Percentiles rank a stretch among this genome's conserved stretches.
phyloP scores from a whole-genome alignment of 352 stramenopile species.

The Thalassiosira sp. region DNA sequence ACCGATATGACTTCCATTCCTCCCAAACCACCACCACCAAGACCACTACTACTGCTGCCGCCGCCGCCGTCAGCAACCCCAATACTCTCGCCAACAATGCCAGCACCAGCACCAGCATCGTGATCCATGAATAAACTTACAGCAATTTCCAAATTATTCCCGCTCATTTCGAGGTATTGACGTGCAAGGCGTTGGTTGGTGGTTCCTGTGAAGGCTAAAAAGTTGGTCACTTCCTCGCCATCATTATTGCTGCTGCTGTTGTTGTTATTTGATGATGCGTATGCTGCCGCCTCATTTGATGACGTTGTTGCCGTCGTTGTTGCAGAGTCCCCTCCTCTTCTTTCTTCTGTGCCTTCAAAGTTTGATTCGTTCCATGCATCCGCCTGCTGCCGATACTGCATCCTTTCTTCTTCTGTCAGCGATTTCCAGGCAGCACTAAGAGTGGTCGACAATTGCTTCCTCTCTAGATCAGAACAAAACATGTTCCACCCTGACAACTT shows the following conservation, averaged over 20 bases:
- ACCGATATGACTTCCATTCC: too few relatives aligned
- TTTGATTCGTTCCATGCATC: too few relatives aligned
- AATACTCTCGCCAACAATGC: constrained; percentile 3
- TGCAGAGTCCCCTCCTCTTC: too few relatives aligned
- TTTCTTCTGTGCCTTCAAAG: too few relatives aligned
- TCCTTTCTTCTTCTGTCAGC: background rate
- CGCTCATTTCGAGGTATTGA: constrained; percentile 80
- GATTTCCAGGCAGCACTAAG: background rate
- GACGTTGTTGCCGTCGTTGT: too few relatives aligned
- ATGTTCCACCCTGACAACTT: background rate
- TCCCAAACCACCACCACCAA: constrained; percentile 18
- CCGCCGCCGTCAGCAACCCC: background rate
- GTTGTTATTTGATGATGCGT: too few relatives aligned
- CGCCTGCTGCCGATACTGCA: background rate
- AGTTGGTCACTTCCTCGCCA: too few relatives aligned
- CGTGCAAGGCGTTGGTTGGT: constrained; percentile 50
- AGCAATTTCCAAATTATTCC: constrained; percentile 67
- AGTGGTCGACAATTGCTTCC: background rate
- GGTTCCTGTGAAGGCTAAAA: constrained; percentile 70
- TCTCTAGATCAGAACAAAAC: background rate
- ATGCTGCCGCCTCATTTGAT: too few relatives aligned
- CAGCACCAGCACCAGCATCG: constrained; percentile 12
- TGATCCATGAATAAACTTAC: constrained; percentile 71
- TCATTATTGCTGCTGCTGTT: too few relatives aligned
- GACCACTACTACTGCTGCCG: too few relatives aligned